Percentiles rank a stretch among this genome's conserved stretches.
Conservation (phyloP, 2,329 filamentous ascomycete genomes). For the Daldinia eschscholtzii region DNA sequence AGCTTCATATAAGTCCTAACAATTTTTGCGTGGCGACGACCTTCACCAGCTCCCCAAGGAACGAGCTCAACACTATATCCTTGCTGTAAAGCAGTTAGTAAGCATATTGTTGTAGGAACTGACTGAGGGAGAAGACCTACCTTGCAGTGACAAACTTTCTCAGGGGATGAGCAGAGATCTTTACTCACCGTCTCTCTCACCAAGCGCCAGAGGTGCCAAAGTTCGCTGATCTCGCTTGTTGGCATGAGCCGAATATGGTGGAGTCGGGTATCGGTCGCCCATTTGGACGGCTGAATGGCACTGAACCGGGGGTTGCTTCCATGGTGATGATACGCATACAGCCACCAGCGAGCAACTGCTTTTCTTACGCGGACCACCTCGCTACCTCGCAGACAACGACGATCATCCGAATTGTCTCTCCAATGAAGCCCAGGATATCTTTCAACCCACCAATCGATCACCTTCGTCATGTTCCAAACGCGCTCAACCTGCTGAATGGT, state of each 20-base stretch:
- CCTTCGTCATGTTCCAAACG: conserved; percentile 52
- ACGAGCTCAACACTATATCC: conserved; percentile 43
- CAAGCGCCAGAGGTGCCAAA: conserved; percentile 45
- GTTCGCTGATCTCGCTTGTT: conserved; percentile 49
- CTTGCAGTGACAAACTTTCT: conserved; percentile 35
- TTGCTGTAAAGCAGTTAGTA: conserved; percentile 37
- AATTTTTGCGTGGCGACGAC: conserved; percentile 49
- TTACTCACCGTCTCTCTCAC: conserved; percentile 47
- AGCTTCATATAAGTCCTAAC: conserved; percentile 62
- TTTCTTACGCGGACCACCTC: conserved; percentile 63
- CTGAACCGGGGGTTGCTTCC: conserved; percentile 48
- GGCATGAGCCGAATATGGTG: conserved; percentile 47
- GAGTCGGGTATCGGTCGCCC: conserved; percentile 47
- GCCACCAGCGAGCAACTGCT: conserved; percentile 67
- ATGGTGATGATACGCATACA: conserved; percentile 66
- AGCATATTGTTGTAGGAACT: not conserved
- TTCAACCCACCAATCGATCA: conserved; percentile 57
- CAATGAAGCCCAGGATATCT: conserved; percentile 59
- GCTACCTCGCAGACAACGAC: conserved; percentile 58
- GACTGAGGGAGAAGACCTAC: conserved; percentile 37
- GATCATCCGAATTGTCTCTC: conserved; percentile 61
- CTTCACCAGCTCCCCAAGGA: conserved; percentile 49
- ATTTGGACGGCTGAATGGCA: conserved; percentile 39
- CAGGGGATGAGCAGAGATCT: conserved; percentile 51
- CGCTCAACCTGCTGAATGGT: conserved; percentile 46